Conservation (phyloP, 1,284 basidiomycete genomes). For the Leucoagaricus sp. region DNA sequence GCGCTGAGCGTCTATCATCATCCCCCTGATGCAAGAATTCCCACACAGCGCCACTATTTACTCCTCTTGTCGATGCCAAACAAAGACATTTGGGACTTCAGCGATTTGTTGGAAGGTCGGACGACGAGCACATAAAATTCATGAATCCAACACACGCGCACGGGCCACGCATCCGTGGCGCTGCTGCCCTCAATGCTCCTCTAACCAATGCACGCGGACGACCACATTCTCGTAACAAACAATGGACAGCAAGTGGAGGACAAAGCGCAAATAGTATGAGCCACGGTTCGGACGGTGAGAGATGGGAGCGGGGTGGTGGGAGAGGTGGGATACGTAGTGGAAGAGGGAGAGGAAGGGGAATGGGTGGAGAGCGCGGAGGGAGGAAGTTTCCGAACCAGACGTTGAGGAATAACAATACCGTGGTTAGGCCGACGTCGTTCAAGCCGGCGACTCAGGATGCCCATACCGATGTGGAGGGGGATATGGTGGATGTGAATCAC, state of each 20-base stretch:
- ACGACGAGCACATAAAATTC: slow-evolving; percentile 1
- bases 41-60: no score
- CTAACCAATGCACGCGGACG: slow-evolving; percentile 20
- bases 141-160: slow-evolving; percentile 12
- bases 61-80: slow-evolving; percentile 2
- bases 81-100: no score
- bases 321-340: slow-evolving; percentile 27
- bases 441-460: not conserved
- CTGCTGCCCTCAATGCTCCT: slow-evolving; percentile 1
- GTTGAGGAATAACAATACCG: slow-evolving; percentile 21
- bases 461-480: slow-evolving; percentile 21
- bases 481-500: slow-evolving; percentile 19
- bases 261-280: slow-evolving; percentile 31
- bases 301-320: slow-evolving; percentile 57
- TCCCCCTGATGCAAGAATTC: no score
- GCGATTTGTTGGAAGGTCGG: no score
- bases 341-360: slow-evolving; percentile 23
- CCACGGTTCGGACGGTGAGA: slow-evolving; percentile 41
- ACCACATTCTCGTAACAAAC: slow-evolving; percentile 47
- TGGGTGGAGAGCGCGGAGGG: slow-evolving; percentile 36
- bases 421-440: slow-evolving; percentile 18
- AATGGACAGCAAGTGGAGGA: slow-evolving; percentile 50
- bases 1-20: no score
- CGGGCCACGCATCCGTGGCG: slow-evolving; percentile 13
- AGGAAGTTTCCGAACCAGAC: slow-evolving; percentile 36